Evolutionary conservation across 352 stramenopile genomes (phyloP).

Genomic region (Globisporangium nagaii): DNA sequence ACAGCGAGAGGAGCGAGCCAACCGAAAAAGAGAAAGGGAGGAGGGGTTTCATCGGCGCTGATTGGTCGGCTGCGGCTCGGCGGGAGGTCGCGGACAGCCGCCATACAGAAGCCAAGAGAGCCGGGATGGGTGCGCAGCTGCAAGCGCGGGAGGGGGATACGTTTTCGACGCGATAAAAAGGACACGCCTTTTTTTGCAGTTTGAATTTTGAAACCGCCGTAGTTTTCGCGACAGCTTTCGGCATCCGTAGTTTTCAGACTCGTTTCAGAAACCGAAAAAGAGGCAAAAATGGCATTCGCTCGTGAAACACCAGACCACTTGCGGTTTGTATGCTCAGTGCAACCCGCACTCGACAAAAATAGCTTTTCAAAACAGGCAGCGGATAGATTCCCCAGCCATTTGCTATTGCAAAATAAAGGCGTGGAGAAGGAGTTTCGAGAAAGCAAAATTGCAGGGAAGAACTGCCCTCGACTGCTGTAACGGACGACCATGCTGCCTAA

Average conservation of each 20-base stretch:
- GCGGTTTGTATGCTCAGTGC: no score
- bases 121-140: neutral
- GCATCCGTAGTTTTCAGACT: no score
- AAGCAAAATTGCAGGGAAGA: neutral
- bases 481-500: constrained; percentile 7
- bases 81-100: neutral
- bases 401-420: no score
- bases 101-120: neutral
- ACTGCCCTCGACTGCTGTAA: neutral
- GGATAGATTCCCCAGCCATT: no score
- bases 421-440: neutral
- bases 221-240: neutral
- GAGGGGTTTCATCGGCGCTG: neutral
- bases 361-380: no score
- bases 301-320: no score
- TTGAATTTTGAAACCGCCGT: constrained; percentile 33
- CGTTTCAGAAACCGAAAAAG: no score
- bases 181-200: constrained; percentile 17
- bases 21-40: constrained; percentile 7
- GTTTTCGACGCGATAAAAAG: constrained; percentile 5
- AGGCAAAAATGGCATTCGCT: no score
- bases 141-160: neutral
- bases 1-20: neutral
- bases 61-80: constrained; percentile 2
- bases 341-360: neutral